phyloP scores from a whole-genome alignment of 768 basidiomycete genomes.

The Rhizopogon salebrosus region DNA sequence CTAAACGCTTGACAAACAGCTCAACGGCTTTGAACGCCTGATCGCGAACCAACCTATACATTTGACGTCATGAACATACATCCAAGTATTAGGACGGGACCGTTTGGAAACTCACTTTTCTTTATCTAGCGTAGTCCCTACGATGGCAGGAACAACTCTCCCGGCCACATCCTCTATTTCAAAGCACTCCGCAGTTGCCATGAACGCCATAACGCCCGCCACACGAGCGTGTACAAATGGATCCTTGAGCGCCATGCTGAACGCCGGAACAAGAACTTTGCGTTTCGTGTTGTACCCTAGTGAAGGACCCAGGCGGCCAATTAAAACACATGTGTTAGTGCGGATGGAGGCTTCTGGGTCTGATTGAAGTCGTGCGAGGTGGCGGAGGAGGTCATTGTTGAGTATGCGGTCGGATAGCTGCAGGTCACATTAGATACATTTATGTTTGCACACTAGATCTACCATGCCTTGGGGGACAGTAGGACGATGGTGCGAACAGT shows the following conservation, averaged over 20 bases:
- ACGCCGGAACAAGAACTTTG: slow-evolving; percentile 96
- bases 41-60: slow-evolving; percentile 78
- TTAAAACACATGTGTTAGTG: slow-evolving; percentile 94
- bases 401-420: slow-evolving; percentile 88
- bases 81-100: background rate
- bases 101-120: slow-evolving; percentile 65
- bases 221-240: slow-evolving; percentile 89
- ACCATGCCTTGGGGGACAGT: slow-evolving; percentile 73
- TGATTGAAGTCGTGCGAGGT: slow-evolving; percentile 87
- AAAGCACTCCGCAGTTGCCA: slow-evolving; percentile 89
- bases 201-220: slow-evolving; percentile 92
- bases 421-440: background rate
- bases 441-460: background rate
- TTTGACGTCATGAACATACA: background rate
- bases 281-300: slow-evolving; percentile 86
- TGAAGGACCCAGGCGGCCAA: slow-evolving; percentile 84
- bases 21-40: slow-evolving; percentile 94
- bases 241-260: slow-evolving; percentile 85
- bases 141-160: slow-evolving; percentile 85
- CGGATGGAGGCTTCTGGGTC: slow-evolving; percentile 93
- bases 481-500: slow-evolving; percentile 85
- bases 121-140: slow-evolving; percentile 77
- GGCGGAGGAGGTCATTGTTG: slow-evolving; percentile 93
- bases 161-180: slow-evolving; percentile 83
- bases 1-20: slow-evolving; percentile 79